Conservation (phyloP, 108 stramenopile species). For the Skeletonema costatum region DNA sequence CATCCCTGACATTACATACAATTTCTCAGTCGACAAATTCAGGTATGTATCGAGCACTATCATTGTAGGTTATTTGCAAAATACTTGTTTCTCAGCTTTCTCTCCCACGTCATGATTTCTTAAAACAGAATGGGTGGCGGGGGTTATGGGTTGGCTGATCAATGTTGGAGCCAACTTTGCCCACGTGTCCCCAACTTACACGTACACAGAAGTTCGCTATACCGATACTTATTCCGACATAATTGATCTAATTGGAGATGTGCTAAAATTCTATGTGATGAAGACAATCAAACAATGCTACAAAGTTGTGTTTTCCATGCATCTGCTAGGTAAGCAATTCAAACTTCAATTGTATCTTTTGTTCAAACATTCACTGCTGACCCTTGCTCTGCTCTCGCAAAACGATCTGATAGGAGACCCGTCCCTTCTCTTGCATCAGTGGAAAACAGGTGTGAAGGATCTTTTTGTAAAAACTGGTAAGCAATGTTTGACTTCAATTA, state of each 20-base stretch:
- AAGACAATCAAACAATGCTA: constrained; percentile 41
- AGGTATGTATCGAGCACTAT: neutral
- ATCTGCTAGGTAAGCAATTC: constrained; percentile 9
- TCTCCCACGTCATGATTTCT: neutral
- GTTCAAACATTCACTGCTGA: too few species aligned
- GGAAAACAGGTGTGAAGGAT: constrained; percentile 38
- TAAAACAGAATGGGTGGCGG: constrained; percentile 15
- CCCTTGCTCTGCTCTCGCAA: too few species aligned
- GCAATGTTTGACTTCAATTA: neutral
- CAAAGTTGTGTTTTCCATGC: constrained; percentile 47
- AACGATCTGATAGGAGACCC: constrained; percentile 40
- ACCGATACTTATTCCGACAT: constrained; percentile 45
- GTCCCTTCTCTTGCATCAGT: constrained; percentile 37
- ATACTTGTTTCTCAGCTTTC: neutral
- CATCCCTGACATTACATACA: constrained; percentile 33
- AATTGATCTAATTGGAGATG: constrained; percentile 29
- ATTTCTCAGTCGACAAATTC: constrained; percentile 45
- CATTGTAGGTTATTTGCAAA: neutral
- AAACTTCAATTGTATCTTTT: too few species aligned
- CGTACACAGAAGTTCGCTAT: constrained; percentile 17
- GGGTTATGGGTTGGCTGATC: constrained; percentile 39
- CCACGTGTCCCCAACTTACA: constrained; percentile 51
- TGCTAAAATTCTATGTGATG: constrained; percentile 25
- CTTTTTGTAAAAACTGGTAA: constrained; percentile 33
- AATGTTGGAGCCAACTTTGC: constrained; percentile 55